Base-by-base conservation (phyloP, 1,139 yeast species). In the Zygoascus sp. region DNA sequence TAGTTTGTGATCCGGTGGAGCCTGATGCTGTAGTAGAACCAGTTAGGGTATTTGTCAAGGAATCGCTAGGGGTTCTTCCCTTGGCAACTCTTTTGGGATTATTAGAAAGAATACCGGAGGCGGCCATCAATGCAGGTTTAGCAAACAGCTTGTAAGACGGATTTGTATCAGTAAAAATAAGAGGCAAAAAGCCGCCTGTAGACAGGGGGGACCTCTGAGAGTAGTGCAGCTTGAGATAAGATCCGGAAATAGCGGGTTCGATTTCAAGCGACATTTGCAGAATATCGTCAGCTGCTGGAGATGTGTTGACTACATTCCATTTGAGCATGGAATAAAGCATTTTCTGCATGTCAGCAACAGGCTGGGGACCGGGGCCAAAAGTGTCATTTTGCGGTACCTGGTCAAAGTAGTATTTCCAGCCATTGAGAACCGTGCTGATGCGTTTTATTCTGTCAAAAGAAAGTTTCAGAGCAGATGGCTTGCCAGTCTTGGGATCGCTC, bases 361-460 rank as follows among this genome's bases (percentile, higher is more conserved):
- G 64, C 11, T 56, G 58, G 1, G 65, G 64, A 3, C 59, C 56
- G 2, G 59, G 53, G 4, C 56, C 59, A 40, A 57, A 53, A 0
- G 65, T 57, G 39, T 67, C 69, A 41, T 75, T 75, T 48, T 69
- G 68, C 10, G 67, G 59, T 13, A 72, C 67, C n/a, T 63, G 60
- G 16, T 61, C 62, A 40, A 81, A 65, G 60, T 81, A 86, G 35
- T 77, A 83, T 54, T 81, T 80, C 97, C 97, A 89, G 58, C 95
- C 79, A 51, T 75, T 79, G 60, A 88, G 83, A 0, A 94, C 85
- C 50, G 83, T 81, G 50, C 79, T 76, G 5, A 88, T 79, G 46
- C 87, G 76, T 58, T 78, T 83, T 60, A 86, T 79, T 47, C 81
- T 76, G 39, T 79, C 74, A 48, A 80, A 87, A 55, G 85, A 75